Conservation (phyloP, 2,329 filamentous ascomycete species). For the Cladophialophora chaetospira region DNA sequence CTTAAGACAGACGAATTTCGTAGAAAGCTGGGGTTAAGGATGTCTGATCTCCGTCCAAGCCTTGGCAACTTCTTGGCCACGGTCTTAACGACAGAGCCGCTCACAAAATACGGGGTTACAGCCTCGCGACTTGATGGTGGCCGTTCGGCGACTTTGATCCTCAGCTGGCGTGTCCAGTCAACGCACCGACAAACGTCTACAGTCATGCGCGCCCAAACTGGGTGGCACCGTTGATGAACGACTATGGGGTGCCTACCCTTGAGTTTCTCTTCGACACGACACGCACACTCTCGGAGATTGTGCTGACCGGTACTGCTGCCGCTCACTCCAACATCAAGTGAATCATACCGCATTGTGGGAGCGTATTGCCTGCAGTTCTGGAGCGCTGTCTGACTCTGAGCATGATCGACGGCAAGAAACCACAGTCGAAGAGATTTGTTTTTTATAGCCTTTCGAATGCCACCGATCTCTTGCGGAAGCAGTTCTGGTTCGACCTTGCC, state of each 20-base stretch:
- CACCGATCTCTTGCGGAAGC: conserved; percentile 2
- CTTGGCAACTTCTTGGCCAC: too few species aligned
- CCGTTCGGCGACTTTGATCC: too few species aligned
- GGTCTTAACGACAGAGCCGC: too few species aligned
- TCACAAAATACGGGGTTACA: too few species aligned
- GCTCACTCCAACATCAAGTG: conserved; percentile 49
- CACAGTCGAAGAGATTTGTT: conserved; percentile 1
- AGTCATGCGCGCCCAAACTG: background rate
- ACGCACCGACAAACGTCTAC: background rate
- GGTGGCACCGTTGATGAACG: conserved; percentile 5
- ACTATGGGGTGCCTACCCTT: conserved; percentile 2
- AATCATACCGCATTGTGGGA: conserved; percentile 54
- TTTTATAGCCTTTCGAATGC: conserved; percentile 6
- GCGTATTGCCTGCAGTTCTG: conserved; percentile 41
- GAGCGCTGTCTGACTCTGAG: conserved; percentile 13
- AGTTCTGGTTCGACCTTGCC: conserved; percentile 30
- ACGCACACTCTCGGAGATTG: conserved; percentile 50
- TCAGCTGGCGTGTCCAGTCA: too few species aligned
- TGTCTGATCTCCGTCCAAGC: too few species aligned
- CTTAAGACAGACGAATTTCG: too few species aligned
- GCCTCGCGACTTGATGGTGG: too few species aligned
- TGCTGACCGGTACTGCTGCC: conserved; percentile 50
- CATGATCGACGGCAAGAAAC: conserved; percentile 9
- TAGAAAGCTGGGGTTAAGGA: too few species aligned
- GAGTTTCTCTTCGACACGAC: conserved; percentile 59